These are phyloP conservation scores for Sclerotinia borealis DNA, from an alignment of 2,329 filamentous ascomycete species.

Conservation along the genomic window DNA sequence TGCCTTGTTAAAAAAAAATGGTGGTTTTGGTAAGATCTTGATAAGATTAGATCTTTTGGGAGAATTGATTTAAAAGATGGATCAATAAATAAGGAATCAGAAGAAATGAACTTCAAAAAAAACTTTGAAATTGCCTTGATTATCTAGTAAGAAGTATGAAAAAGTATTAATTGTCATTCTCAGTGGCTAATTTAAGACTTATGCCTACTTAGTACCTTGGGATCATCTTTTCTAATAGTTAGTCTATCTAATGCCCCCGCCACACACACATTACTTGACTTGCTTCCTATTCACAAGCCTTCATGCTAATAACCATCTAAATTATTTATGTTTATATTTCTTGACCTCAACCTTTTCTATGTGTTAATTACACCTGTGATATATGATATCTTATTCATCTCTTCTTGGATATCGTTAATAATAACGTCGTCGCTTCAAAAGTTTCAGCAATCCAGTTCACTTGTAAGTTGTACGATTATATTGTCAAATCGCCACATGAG, in stretches of 20 bases:
- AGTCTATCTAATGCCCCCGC: not conserved
- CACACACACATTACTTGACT: not conserved
- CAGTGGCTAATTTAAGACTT: not conserved
- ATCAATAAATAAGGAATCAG: not conserved
- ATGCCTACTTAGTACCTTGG: not conserved
- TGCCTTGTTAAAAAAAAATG: not conserved
- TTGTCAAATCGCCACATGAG: not conserved
- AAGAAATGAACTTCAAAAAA: not conserved
- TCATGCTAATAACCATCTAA: not conserved
- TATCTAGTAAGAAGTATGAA: not conserved
- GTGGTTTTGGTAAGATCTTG: slow-evolving; percentile 4
- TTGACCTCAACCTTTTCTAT: not conserved
- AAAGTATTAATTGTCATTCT: not conserved
- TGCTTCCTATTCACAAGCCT: slow-evolving; percentile 3
- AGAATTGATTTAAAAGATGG: no score
- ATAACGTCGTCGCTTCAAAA: not conserved
- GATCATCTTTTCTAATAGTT: not conserved
- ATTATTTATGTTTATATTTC: not conserved
- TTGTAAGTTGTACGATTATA: no score
- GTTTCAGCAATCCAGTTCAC: not conserved
- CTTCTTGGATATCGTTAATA: not conserved
- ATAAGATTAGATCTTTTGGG: slow-evolving; percentile 7
- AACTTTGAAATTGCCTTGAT: not conserved
- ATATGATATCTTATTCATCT: not conserved
- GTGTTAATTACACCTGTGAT: not conserved